Percentiles rank a stretch among this genome's conserved stretches.
These are phyloP conservation scores for Globisporangium middletonii DNA, from an alignment of 352 stramenopile genomes.

Conservation along the genomic window DNA sequence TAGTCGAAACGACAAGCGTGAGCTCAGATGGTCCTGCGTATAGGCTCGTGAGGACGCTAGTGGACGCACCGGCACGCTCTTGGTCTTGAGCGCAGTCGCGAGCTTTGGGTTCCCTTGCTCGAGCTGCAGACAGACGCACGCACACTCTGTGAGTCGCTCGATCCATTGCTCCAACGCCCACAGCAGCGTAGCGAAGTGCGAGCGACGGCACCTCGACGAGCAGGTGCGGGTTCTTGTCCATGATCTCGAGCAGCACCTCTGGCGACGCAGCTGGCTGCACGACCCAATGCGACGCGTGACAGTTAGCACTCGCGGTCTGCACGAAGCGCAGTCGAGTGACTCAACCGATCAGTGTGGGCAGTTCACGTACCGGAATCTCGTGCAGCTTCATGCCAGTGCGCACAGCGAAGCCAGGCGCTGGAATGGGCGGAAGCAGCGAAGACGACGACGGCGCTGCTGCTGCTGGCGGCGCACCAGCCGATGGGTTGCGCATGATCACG, in stretches of 20 bases:
- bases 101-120: constrained; percentile 58
- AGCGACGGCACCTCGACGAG: constrained; percentile 36
- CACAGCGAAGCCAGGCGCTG: constrained; percentile 23
- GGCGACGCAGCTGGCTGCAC: constrained; percentile 48
- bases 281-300: neutral
- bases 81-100: constrained; percentile 52
- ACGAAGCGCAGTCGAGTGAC: neutral
- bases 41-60: neutral
- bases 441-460: constrained; percentile 2
- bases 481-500: constrained; percentile 47
- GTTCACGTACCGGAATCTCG: constrained; percentile 62
- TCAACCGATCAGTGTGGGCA: neutral
- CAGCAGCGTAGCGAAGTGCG: too few relatives aligned
- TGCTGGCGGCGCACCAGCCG: constrained; percentile 7
- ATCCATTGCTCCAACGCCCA: too few relatives aligned
- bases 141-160: too few relatives aligned
- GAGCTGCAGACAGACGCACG: constrained; percentile 40
- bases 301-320: neutral
- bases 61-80: constrained; percentile 56
- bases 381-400: constrained; percentile 65
- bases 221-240: constrained; percentile 76
- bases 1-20: neutral
- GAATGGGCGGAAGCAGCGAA: constrained; percentile 9
- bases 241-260: constrained; percentile 76
- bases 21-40: neutral